Evolutionary conservation across 2,329 filamentous ascomycete species (phyloP).

Genomic region (Macroventuria anomochaeta): DNA sequence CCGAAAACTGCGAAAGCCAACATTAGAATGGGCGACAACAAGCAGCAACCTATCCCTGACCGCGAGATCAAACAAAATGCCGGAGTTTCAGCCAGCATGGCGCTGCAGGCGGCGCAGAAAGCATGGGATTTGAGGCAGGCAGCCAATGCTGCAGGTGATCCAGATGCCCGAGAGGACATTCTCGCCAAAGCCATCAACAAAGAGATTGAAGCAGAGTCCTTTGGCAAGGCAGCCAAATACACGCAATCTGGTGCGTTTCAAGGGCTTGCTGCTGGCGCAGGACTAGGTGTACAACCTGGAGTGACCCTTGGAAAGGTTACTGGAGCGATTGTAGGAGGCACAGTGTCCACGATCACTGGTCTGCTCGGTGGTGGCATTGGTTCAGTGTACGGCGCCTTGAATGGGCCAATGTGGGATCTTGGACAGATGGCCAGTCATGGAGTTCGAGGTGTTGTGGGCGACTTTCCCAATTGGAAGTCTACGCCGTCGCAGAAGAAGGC

Average conservation of each 20-base stretch:
- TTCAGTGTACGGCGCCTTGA: conserved; percentile 46
- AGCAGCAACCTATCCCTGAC: conserved; percentile 37
- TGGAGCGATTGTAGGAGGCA: conserved; percentile 45
- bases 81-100: conserved; percentile 47
- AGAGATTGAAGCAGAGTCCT: conserved; percentile 51
- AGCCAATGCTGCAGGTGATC: conserved; percentile 48
- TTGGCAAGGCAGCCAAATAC: conserved; percentile 52
- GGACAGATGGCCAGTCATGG: conserved; percentile 47
- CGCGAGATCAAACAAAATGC: conserved; percentile 50
- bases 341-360: conserved; percentile 43
- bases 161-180: conserved; percentile 48
- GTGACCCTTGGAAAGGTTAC: conserved; percentile 46
- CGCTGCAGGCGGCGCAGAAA: conserved; percentile 47
- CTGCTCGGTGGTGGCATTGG: conserved; percentile 46
- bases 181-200: conserved; percentile 51
- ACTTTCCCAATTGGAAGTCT: conserved; percentile 46
- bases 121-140: conserved; percentile 50
- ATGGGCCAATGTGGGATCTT: conserved; percentile 45
- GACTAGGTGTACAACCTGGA: conserved; percentile 46
- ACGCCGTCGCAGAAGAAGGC: conserved; percentile 45
- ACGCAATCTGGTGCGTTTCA: conserved; percentile 50
- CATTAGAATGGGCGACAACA: conserved; percentile 19
- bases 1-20: conserved; percentile 8
- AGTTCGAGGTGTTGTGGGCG: conserved; percentile 41
- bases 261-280: conserved; percentile 49